Conservation (phyloP, 257 asterid species). For the Jacaranda mimosifolia region DNA sequence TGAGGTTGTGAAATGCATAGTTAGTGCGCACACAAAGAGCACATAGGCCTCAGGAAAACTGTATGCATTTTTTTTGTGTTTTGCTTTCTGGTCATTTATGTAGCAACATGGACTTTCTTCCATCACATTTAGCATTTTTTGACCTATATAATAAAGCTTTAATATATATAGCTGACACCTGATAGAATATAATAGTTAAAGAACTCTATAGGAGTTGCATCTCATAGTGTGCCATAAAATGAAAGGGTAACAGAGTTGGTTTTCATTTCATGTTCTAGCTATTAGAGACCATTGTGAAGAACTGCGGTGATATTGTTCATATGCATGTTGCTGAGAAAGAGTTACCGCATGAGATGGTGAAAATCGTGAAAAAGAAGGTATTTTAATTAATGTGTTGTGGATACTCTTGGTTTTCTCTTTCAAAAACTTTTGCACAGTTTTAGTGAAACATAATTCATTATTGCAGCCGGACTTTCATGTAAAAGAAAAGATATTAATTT, state of each 20-base stretch:
- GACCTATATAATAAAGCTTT: neutral
- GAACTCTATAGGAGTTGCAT: neutral
- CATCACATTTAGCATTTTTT: neutral
- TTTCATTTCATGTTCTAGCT: conserved; percentile 42
- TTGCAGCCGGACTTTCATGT: conserved; percentile 85
- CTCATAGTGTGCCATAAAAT: neutral
- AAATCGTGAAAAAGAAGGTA: conserved; percentile 75
- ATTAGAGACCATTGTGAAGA: conserved; percentile 69
- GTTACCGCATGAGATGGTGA: conserved; percentile 64
- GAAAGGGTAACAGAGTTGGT: neutral
- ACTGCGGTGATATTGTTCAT: conserved; percentile 62
- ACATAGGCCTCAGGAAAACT: neutral
- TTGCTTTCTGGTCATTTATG: neutral
- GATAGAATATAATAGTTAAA: neutral
- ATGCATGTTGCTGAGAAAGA: conserved; percentile 65
- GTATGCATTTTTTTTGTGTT: neutral
- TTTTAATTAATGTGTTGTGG: neutral
- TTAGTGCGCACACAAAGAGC: neutral
- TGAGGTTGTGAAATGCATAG: no score
- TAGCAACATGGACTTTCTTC: neutral
- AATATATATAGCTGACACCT: neutral
- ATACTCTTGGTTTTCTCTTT: neutral
- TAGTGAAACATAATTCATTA: conserved; percentile 27
- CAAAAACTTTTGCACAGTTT: neutral
- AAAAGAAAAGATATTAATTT: conserved; percentile 76